These are phyloP conservation scores for Fusarium sp. DNA, from an alignment of 2,329 filamentous ascomycete species.

Conservation along the genomic window DNA sequence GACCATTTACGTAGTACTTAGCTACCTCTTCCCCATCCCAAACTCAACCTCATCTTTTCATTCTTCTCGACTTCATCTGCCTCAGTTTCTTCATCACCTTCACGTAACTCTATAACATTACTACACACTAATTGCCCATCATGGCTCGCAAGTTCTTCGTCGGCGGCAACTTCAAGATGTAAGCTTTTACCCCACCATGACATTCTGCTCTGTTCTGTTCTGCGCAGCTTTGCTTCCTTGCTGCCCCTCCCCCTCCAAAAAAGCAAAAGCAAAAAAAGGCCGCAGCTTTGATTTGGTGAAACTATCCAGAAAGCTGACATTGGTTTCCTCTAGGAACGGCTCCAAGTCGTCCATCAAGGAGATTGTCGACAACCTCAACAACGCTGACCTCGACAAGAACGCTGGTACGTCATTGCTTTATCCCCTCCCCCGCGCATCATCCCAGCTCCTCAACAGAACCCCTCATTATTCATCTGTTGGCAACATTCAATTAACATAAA, in stretches of 20 bases:
- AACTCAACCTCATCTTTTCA: conserved; percentile 7
- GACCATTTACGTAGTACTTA: conserved; percentile 33
- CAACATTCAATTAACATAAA: conserved; percentile 13
- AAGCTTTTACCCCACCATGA: conserved; percentile 53
- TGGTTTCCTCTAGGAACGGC: conserved; percentile 78
- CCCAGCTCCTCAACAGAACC: conserved; percentile 19
- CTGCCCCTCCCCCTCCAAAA: conserved; percentile 29
- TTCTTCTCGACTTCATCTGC: conserved; percentile 15
- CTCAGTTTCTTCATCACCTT: conserved; percentile 4
- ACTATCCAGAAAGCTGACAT: conserved; percentile 27
- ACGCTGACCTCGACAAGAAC: conserved; percentile 81
- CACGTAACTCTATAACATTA: conserved; percentile 1
- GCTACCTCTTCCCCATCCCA: conserved; percentile 20
- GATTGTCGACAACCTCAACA: conserved; percentile 91
- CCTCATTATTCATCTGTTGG: conserved; percentile 8
- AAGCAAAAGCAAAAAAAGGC: conserved; percentile 44
- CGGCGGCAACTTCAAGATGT: conserved; percentile 99
- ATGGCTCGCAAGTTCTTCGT: conserved; percentile 98
- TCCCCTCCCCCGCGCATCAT: conserved; percentile 16
- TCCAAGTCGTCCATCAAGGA: conserved; percentile 87
- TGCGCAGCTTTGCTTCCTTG: conserved; percentile 15
- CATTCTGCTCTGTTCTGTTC: conserved; percentile 23
- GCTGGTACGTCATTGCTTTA: conserved; percentile 65
- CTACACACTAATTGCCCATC: conserved; percentile 57
- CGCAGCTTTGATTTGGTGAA: conserved; percentile 38